Percentiles rank a stretch among this genome's conserved stretches.
Evolutionary conservation across 208 protist species (phyloP).

Genomic region (Acanthamoeba lenticulata): DNA sequence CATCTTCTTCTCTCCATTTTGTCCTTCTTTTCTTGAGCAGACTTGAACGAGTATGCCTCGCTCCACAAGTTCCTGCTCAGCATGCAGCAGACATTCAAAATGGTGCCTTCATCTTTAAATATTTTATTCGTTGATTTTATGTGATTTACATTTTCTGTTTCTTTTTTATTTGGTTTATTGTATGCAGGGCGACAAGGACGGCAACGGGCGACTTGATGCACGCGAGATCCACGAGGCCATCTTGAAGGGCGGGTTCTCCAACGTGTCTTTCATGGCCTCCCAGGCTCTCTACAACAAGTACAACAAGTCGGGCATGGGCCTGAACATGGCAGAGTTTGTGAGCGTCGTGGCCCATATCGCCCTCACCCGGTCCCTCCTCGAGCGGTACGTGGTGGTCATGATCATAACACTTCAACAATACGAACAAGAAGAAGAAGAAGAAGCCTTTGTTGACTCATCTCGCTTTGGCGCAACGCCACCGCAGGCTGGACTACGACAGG

Average conservation of each 20-base stretch:
- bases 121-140: background rate
- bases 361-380: background rate
- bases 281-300: slow-evolving; percentile 44
- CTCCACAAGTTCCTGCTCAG: slow-evolving; percentile 67
- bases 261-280: background rate
- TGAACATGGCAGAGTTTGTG: slow-evolving; percentile 63
- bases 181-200: slow-evolving; percentile 50
- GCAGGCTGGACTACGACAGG: slow-evolving; percentile 26
- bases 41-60: slow-evolving; percentile 61
- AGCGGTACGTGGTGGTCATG: slow-evolving; percentile 4
- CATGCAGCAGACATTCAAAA: slow-evolving; percentile 58
- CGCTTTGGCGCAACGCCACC: background rate
- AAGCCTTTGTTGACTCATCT: background rate
- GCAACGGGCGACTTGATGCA: slow-evolving; percentile 48
- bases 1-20: no score
- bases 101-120: background rate
- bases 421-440: no score
- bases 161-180: background rate
- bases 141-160: background rate
- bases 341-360: background rate
- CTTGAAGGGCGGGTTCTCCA: slow-evolving; percentile 10
- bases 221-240: slow-evolving; percentile 57
- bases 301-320: slow-evolving; percentile 31
- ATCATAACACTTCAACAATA: no score
- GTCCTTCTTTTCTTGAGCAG: background rate